phyloP scores from a whole-genome alignment of 2,329 filamentous ascomycete genomes.

The Ceratocystis ficicola region DNA sequence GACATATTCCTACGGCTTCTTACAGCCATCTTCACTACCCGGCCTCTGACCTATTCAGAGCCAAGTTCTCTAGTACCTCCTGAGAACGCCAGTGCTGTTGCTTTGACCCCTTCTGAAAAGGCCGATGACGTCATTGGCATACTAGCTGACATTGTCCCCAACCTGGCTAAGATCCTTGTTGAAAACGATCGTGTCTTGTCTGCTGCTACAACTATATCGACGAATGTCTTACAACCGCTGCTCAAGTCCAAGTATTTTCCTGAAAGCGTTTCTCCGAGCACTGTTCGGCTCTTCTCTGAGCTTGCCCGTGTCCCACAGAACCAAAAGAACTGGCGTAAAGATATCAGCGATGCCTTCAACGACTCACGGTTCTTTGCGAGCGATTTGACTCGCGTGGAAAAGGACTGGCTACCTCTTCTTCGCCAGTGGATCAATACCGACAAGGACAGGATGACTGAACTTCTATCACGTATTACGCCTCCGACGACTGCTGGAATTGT shows the following conservation, averaged over 20 bases:
- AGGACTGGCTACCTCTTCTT: conserved; percentile 71
- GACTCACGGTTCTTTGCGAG: conserved; percentile 76
- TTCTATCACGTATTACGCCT: conserved; percentile 64
- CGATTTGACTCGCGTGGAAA: conserved; percentile 50
- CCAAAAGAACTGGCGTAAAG: conserved; percentile 86
- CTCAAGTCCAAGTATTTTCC: conserved; percentile 80
- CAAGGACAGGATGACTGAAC: conserved; percentile 75
- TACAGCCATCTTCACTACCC: conserved; percentile 86
- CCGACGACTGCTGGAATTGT: conserved; percentile 92
- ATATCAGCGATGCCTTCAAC: conserved; percentile 83
- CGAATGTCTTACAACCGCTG: conserved; percentile 67
- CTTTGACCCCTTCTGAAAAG: conserved; percentile 34
- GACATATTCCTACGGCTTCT: conserved; percentile 81
- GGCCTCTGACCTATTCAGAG: conserved; percentile 61
- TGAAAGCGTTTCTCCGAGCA: conserved; percentile 61
- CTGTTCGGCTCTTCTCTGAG: conserved; percentile 62
- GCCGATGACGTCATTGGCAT: conserved; percentile 70
- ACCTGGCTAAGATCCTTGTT: conserved; percentile 68
- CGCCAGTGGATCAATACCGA: conserved; percentile 75
- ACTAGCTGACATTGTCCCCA: conserved; percentile 64
- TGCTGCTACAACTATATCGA: conserved; percentile 68
- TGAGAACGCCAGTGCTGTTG: conserved; percentile 31
- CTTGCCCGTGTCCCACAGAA: conserved; percentile 65
- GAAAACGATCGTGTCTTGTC: conserved; percentile 72
- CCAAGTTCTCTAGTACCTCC: conserved; percentile 31